Evolutionary conservation across 805 yeast species (phyloP), one percentile per base, ranked within the genome.

Genomic region (Metschnikowia arizonensis): DNA sequence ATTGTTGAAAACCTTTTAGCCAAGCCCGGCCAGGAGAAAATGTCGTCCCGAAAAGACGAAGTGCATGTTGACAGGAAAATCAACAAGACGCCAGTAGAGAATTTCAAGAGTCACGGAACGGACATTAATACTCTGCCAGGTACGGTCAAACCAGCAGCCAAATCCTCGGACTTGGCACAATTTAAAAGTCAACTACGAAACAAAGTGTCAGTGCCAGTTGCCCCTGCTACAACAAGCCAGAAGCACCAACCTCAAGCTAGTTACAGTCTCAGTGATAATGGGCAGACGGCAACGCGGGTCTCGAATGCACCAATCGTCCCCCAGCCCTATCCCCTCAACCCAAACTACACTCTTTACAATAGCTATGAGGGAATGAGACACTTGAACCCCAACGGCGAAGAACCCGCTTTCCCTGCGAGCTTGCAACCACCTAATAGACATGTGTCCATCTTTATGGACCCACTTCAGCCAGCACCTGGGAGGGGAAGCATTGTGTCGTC

Each of bases 401-500:
- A 33, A 19, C 33, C 26, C 3, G 9, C 38, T 9, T 25, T 30
- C 8, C 14, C 28, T 7, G 11, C 35, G 4, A 6, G 35, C 28
- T 39, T 39, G 33, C 52, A 32, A 30, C 40, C 44, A 17, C 56
- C 59, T 40, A 57, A 65, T 10, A 62, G 78, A 36, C 72, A 73
- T 48, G 58, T 63, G 28, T 72, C 77, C 11, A 65, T 72, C 15
- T 64, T 58, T 49, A 70, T 63, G 62, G 70, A 65, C 47, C 70
- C 71, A 4, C 58, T 64, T 34, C 70, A 63, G 48, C 67, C 68
- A 5, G 48, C 52, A 7, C 64, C 66, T 2, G 43, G 31, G n/a
- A 31, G 36, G 24, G 36, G 36, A 31, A 30, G 34, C 29, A 24
- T 32, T n/a, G 30, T 32, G 4, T 32, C 35, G 3, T 24, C 35